A percentile compares a stretch with the other conserved stretches of the same genome.
Conservation (phyloP, 2,329 filamentous ascomycete genomes). For the Periconia sp. region DNA sequence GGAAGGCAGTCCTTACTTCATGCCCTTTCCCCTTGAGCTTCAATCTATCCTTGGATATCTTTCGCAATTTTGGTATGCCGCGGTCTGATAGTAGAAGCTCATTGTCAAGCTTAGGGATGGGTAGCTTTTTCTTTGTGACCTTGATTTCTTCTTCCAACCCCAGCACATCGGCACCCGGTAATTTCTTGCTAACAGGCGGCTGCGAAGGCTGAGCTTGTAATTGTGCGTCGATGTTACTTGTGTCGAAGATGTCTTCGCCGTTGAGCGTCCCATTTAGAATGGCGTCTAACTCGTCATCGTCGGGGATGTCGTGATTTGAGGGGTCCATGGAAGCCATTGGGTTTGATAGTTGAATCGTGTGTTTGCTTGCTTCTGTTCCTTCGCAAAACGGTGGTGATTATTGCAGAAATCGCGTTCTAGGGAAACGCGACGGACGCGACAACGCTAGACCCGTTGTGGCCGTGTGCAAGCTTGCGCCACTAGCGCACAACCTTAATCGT, state of each 20-base stretch:
- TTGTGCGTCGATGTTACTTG: conserved; percentile 25
- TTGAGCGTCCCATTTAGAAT: conserved; percentile 75
- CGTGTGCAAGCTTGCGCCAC: background rate
- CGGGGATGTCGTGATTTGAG: conserved; percentile 18
- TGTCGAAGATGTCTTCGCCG: conserved; percentile 53
- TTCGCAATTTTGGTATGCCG: conserved; percentile 81
- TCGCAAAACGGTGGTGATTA: background rate
- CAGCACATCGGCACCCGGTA: conserved; percentile 53
- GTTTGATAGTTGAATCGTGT: background rate
- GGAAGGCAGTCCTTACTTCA: conserved; percentile 60
- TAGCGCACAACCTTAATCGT: conserved; percentile 14
- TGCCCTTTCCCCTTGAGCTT: conserved; percentile 92
- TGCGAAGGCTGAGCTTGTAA: conserved; percentile 3
- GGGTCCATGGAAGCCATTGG: conserved; percentile 24
- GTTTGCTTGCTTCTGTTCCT: background rate
- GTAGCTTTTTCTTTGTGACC: conserved; percentile 73
- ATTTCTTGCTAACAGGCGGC: conserved; percentile 15
- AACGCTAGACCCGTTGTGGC: background rate
- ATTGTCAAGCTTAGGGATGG: conserved; percentile 86
- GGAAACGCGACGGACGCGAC: background rate
- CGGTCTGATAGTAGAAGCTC: conserved; percentile 75
- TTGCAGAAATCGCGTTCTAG: background rate
- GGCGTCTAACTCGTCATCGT: conserved; percentile 60
- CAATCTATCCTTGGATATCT: conserved; percentile 67
- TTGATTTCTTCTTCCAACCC: conserved; percentile 88